Conservation (phyloP, 768 basidiomycete genomes). For the Leccinum truebloodii region DNA sequence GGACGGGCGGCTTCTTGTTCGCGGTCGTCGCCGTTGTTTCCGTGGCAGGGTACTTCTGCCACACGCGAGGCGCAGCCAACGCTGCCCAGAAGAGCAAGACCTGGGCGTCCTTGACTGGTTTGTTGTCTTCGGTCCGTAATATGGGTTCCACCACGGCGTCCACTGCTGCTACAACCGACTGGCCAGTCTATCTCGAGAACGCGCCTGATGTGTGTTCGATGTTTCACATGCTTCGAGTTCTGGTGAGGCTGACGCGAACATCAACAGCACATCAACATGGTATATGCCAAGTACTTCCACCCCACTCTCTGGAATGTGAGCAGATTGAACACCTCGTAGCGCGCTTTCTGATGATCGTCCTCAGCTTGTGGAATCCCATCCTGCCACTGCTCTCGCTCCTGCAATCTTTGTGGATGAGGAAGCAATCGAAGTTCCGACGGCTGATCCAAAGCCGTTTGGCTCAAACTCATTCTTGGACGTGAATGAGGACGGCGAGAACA, state of each 20-base stretch:
- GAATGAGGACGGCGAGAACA: conserved; percentile 3
- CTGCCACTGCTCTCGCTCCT: conserved; percentile 15
- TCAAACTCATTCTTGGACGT: conserved; percentile 18
- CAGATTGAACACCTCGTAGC: neutral
- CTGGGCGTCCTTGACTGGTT: conserved; percentile 3
- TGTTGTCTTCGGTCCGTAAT: conserved; percentile 13
- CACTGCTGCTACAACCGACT: neutral
- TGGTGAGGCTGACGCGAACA: neutral
- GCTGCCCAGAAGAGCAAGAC: too few relatives aligned
- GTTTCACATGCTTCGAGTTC: neutral
- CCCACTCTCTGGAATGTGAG: conserved; percentile 24
- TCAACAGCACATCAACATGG: conserved; percentile 20
- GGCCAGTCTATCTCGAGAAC: conserved; percentile 10
- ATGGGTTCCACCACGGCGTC: neutral
- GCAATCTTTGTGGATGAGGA: conserved; percentile 25
- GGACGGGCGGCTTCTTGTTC: too few relatives aligned
- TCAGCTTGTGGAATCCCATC: conserved; percentile 19
- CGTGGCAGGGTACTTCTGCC: too few relatives aligned
- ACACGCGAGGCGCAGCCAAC: too few relatives aligned
- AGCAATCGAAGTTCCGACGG: conserved; percentile 2
- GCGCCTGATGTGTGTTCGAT: conserved; percentile 11
- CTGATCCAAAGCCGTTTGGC: conserved; percentile 7
- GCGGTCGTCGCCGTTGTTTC: too few relatives aligned
- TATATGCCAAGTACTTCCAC: conserved; percentile 25
- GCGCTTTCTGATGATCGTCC: neutral